Conservation (phyloP, 495 filamentous ascomycete species). For the Penicillium ucsense region DNA sequence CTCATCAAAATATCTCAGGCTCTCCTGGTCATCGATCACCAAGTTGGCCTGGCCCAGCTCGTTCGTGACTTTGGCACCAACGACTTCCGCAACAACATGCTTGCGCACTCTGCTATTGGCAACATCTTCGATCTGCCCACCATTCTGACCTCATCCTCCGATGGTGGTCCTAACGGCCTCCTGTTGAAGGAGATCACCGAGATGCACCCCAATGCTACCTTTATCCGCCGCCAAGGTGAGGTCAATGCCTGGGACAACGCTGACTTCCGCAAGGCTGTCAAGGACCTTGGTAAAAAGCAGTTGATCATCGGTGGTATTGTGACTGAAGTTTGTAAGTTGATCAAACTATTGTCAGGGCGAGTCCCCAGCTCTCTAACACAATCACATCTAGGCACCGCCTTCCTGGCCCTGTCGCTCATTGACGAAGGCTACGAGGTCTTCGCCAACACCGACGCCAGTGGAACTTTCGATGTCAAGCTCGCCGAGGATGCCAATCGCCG, state of each 20-base stretch:
- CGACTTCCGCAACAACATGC: constrained; percentile 55
- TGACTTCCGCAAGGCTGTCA: constrained; percentile 58
- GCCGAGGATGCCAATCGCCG: constrained; percentile 54
- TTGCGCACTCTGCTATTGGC: constrained; percentile 59
- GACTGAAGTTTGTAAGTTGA: constrained; percentile 59
- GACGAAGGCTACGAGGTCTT: constrained; percentile 68
- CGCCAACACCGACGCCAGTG: constrained; percentile 65
- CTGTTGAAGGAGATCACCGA: constrained; percentile 60
- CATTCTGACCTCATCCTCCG: constrained; percentile 59
- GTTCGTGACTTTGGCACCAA: constrained; percentile 55
- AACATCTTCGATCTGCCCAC: constrained; percentile 60
- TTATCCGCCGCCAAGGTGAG: constrained; percentile 62
- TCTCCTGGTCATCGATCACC: constrained; percentile 62
- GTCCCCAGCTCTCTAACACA: not conserved
- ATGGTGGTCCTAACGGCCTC: constrained; percentile 53
- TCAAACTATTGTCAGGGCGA: not conserved
- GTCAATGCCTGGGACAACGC: constrained; percentile 75
- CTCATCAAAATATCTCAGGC: constrained; percentile 10
- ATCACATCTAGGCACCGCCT: constrained; percentile 43
- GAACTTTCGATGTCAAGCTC: constrained; percentile 47
- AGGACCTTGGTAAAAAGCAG: constrained; percentile 56
- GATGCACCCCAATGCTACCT: constrained; percentile 56
- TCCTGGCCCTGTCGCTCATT: constrained; percentile 61
- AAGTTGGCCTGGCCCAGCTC: constrained; percentile 57
- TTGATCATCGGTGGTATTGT: constrained; percentile 66